Evolutionary conservation across 805 yeast genomes (phyloP).

Genomic region (Blastobotrys chiropterorum): DNA sequence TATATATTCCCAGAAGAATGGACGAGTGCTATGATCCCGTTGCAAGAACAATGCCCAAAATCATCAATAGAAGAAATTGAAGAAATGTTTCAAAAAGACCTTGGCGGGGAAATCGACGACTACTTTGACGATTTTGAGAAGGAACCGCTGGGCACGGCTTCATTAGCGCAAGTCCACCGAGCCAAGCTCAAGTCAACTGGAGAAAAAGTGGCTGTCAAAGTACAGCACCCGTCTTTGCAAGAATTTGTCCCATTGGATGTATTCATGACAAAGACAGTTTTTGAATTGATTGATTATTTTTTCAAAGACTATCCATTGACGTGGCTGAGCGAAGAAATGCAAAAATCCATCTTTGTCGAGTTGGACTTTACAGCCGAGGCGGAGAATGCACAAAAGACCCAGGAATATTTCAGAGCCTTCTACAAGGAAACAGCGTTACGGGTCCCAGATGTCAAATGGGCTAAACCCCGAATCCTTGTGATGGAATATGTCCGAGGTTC

Average conservation of each 20-base stretch:
- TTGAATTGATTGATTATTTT: conserved; percentile 61
- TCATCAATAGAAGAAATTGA: conserved; percentile 66
- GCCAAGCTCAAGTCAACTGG: conserved; percentile 58
- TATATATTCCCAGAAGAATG: conserved; percentile 88
- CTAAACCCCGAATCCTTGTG: conserved; percentile 64
- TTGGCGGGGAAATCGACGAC: conserved; percentile 55
- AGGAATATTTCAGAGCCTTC: conserved; percentile 53
- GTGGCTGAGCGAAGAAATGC: conserved; percentile 95
- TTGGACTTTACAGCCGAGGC: conserved; percentile 87
- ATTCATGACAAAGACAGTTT: conserved; percentile 67
- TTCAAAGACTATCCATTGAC: conserved; percentile 91
- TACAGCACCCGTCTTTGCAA: conserved; percentile 84
- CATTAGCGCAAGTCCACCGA: conserved; percentile 90
- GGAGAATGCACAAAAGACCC: conserved; percentile 65
- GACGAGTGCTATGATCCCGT: conserved; percentile 90
- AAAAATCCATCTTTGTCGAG: conserved; percentile 82
- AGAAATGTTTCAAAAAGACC: conserved; percentile 60
- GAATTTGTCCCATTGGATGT: conserved; percentile 91
- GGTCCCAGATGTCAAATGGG: conserved; percentile 65
- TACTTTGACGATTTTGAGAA: conserved; percentile 61
- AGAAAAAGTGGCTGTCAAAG: conserved; percentile 82
- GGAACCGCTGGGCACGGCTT: conserved; percentile 88
- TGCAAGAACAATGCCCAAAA: conserved; percentile 85
- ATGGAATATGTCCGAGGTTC: conserved; percentile 86
- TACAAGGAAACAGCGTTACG: conserved; percentile 64